phyloP scores from a whole-genome alignment of 2,329 filamentous ascomycete species.

The Talaromyces pinophilus region DNA sequence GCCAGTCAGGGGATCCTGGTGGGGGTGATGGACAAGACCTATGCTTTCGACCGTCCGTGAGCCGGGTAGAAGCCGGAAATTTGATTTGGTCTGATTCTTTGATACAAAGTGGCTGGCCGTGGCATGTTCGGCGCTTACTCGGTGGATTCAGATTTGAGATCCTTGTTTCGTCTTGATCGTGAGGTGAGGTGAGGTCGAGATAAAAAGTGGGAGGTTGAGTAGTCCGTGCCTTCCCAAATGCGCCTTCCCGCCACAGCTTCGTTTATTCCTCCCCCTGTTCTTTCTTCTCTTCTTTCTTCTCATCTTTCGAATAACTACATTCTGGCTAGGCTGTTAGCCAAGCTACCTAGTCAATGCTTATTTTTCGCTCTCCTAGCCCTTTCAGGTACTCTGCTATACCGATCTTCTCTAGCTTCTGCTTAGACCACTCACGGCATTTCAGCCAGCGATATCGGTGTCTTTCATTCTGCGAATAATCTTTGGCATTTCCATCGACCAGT shows the following conservation, averaged over 20 bases:
- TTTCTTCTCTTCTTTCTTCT: neutral
- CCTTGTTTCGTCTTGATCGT: neutral
- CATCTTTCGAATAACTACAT: neutral
- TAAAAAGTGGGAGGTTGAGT: neutral
- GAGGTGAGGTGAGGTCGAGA: neutral
- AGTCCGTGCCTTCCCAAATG: neutral
- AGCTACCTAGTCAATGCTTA: neutral
- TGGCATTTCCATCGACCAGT: neutral
- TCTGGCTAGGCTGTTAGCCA: neutral
- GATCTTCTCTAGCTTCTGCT: neutral
- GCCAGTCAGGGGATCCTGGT: neutral
- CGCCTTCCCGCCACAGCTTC: neutral
- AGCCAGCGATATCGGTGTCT: neutral
- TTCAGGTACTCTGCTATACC: slow-evolving; percentile 1
- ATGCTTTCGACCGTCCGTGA: neutral
- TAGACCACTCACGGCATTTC: neutral
- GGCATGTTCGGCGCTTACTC: neutral
- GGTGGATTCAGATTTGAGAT: neutral
- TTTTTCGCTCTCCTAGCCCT: neutral
- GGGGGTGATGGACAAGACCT: neutral
- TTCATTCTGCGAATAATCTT: neutral
- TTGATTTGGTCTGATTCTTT: neutral
- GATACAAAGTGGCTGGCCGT: neutral
- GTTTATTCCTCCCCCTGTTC: neutral
- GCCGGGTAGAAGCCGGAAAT: slow-evolving; percentile 9